Base-by-base conservation (phyloP, 352 stramenopile genomes). In the Pythium apleroticum region DNA sequence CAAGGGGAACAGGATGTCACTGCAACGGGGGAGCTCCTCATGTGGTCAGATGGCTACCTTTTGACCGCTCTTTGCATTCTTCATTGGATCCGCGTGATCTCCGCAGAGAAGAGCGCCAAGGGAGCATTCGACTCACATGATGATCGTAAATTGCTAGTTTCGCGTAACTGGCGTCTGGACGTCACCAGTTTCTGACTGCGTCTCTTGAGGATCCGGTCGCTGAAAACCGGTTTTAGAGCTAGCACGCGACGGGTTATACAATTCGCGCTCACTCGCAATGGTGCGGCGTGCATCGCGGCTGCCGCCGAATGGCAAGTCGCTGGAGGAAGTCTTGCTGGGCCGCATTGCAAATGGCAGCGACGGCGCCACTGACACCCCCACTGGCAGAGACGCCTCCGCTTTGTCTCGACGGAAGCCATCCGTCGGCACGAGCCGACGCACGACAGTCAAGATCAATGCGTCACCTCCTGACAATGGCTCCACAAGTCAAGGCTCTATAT, bases 281-380 rank as follows among this genome's bases (percentile, higher is more conserved):
- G 81, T 90, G 65, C 75, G 81, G 4, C 88, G 85, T 57, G 72
- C 76, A 22, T 78, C 75, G 19, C 73, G 72, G 0, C 73, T 93
- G 55, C 65, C 76, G n/a, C 74, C 84, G 4, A 77, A 72, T 35
- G 68, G 70, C 58, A 85, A 71, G 65, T 90, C 81, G 3, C 67
- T 93, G 41, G 85, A 93, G 62, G 82, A 93, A 59, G 70, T 93
- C 20, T 37, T 93, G 48, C 66, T 91, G 11, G 63, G 77, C 19
- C 78, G 85, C 14, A 72, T 86, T 37, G 74, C 72, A 4, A 74
- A 72, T 45, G 48, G 53, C 41, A 17, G 14, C 0, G 60, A 20
- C 8, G 15, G 12, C 27, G 45, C 8, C 37, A 30, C 52, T 9
- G 17, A 14, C 43, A 39, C 27, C 20, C 27, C 4, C 19, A 49